Evolutionary conservation across 108 stramenopile genomes (phyloP), one percentile per base, ranked within the genome.

Genomic region (Skeletonema tropicum): DNA sequence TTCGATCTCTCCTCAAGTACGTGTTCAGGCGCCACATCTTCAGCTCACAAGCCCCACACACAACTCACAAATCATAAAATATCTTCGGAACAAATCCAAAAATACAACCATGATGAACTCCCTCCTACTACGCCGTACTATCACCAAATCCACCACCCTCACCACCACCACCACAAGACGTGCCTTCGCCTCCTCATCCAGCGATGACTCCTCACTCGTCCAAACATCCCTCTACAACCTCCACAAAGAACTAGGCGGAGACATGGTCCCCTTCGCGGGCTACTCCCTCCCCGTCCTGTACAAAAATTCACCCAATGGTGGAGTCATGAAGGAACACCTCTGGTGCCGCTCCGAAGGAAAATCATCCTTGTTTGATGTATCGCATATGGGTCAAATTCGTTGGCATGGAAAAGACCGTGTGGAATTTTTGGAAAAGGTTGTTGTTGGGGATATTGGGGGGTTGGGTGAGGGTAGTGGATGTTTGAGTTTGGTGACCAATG

Each of bases 251-350:
- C 83, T 96, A n/a, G 93, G 94, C 8, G 97, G 97, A 41, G 95
- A 96, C 75, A 97, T 99, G 97, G 98, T 99, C 11, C 96, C 96
- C 32, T 99, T 99, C 77, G 99, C 98, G 0, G 98, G 97, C n/a
- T 99, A 99, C 82, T 88, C 91, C 70, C 91, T 99, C 5, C 99
- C 99, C 9, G 97, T 99, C 8, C 83, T 98, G 62, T 99, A 98
- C 94, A 92, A 91, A 71, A n/a, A n/a, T n/a, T 76, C 75, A 4
- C 76, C 80, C 19, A 91, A 95, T 60, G 92, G 91, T 30, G 99
- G 98, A 14, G 97, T 99, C 35, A 88, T 97, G 92, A 95, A 96
- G 68, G 98, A 98, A 84, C 97, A 97, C 72, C 76, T 91, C 48
- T 97, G 98, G 93, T 95, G 92, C 67, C 93, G 98, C 13, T 69